Evolutionary conservation across 495 filamentous ascomycete genomes (phyloP), one percentile per base, ranked within the genome.

Genomic region (Aspergillus bridgeri): DNA sequence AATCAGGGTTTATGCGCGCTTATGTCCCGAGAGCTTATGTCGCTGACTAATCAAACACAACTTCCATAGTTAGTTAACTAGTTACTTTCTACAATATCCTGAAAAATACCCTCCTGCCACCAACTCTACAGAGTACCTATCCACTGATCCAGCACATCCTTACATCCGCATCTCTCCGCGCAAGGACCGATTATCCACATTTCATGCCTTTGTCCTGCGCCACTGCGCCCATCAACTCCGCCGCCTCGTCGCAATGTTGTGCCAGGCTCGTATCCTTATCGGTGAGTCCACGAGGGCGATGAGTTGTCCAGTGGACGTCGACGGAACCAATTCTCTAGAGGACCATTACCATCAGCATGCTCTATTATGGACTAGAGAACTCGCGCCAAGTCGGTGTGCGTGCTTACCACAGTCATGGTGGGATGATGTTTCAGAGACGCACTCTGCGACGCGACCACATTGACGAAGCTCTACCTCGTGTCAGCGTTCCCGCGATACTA

Each of bases 281-380:
- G 0, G 86, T 86, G n/a, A 92, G 76, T n/a, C 89, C 88, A 20
- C 78, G 75, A 8, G 86, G 87, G 46, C 76, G 76, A 70, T 92
- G 88, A 18, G 89, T 91, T 11, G 88, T 91, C 89, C 87, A 91
- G 67, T 79, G 74, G 54, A 80, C 69, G 57, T 75, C 68, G 33
- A 80, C 74, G 5, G 75, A 78, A 8, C 76, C 76, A 59, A 76
- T 65, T 56, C 73, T 73, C 74, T 78, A 51, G 17, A 27, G 44
- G 11, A 3, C 17, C 44, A 47, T 6, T 8, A 20, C 7, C 11
- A 47, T 47, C 11, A 47, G 44, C 44, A 47, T 47, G n/a, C 3
- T 23, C 21, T 47, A n/a, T 54, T 47, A 44, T 18, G 52, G 8
- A 2, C 48, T 29, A 67, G n/a, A n/a, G n/a, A n/a, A n/a, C n/a